Base-by-base conservation (phyloP, 2,329 filamentous ascomycete species). In the Fusarium tuaranense region DNA sequence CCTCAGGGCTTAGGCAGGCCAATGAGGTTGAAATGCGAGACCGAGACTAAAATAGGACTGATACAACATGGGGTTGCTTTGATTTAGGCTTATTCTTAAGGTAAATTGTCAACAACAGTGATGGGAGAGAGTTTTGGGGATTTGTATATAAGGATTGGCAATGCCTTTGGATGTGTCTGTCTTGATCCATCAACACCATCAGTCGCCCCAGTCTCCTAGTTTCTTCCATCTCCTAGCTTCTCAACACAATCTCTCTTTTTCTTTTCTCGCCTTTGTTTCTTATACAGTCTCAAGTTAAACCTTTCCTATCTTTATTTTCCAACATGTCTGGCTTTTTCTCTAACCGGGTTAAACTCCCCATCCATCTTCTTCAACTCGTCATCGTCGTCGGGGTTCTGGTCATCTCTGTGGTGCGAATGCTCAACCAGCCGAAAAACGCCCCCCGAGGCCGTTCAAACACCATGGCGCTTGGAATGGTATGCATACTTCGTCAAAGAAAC, bases 381-480 rank as follows among this genome's bases (percentile, higher is more conserved):
- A 22, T 59, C n/a, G 16, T 39, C 14, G 20, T 59, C 16, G 32
- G 32, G 1, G 55, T 59, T 16, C 55, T 59, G 1, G 22, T 59
- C 55, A 16, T 59, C n/a, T 59, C 55, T 1, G 55, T 59, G 9
- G 32, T 59, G 13, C 55, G 34, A 59, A 59, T 59, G 55, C 14
- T 59, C 5, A 59, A 59, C 32, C 55, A 39, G 22, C 55, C 55
- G 20, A 59, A 59, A 38, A 59, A 59, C 16, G 55, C 55, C 9
- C 55, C 55, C 1, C 18, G 55, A 59, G 55, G 55, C 3, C 55
- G 55, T 5, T 59, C 55, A 8, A 59, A 18, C 20, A 59, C 34
- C n/a, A 59, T 59, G 55, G 55, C 55, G 7, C 55, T 59, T 22
- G 55, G 55, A 59, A 59, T 59, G 55, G 55, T 59, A 59, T n/a